These are phyloP conservation scores for Colletotrichum costaricense DNA, from an alignment of 2,329 filamentous ascomycete genomes.

Conservation along the genomic window DNA sequence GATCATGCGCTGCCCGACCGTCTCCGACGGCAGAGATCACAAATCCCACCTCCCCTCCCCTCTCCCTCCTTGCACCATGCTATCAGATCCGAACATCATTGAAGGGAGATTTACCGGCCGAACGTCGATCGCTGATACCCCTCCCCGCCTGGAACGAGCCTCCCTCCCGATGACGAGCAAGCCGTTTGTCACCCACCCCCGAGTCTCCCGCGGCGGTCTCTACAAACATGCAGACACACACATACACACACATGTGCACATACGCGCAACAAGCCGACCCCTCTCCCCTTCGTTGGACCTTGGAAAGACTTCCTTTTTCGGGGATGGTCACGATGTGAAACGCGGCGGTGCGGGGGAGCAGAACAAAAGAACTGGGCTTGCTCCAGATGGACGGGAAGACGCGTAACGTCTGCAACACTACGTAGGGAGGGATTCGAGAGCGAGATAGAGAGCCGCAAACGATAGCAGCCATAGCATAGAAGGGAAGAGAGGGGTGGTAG, in stretches of 20 bases:
- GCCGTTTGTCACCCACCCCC: slow-evolving; percentile 1
- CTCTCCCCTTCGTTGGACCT: not conserved
- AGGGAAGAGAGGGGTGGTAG: not conserved
- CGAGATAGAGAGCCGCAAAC: not conserved
- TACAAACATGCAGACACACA: not conserved
- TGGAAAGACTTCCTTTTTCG: slow-evolving; percentile 2
- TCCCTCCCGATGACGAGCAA: not conserved
- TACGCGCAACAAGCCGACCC: not conserved
- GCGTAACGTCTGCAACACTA: slow-evolving; percentile 21
- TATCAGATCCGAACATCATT: not conserved
- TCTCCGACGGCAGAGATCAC: not conserved
- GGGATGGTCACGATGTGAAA: slow-evolving; percentile 23
- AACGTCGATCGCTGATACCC: not conserved
- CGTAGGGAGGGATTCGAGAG: not conserved
- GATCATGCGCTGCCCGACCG: not conserved
- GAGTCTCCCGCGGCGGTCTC: not conserved
- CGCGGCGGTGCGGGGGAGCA: slow-evolving; percentile 21
- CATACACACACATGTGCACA: no score
- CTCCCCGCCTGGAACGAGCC: not conserved
- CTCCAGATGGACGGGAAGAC: slow-evolving; percentile 9
- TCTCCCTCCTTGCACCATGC: not conserved
- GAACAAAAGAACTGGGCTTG: not conserved
- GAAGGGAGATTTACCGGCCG: not conserved
- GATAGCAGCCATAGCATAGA: not conserved
- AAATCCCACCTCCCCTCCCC: not conserved